phyloP scores from a whole-genome alignment of 345 rosid genomes.

The Alliaria petiolata region DNA sequence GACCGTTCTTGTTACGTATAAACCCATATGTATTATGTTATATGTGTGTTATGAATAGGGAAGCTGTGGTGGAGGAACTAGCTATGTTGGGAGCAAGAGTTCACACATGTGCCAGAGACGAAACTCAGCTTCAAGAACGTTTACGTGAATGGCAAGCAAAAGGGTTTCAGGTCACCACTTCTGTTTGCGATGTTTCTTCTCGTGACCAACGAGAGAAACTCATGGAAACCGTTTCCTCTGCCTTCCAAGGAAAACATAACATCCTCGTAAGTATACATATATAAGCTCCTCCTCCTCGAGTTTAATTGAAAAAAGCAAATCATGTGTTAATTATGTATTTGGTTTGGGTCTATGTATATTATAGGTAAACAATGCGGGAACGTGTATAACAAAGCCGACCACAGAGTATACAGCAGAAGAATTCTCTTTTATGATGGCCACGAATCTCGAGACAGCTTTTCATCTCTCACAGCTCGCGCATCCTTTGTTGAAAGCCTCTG shows the following conservation, averaged over 20 bases:
- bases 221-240: conserved; percentile 33
- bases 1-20: too few species aligned
- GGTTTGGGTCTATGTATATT: background rate
- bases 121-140: conserved; percentile 23
- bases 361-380: conserved; percentile 71
- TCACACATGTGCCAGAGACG: conserved; percentile 29
- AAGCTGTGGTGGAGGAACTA: conserved; percentile 34
- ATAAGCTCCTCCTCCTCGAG: too few species aligned
- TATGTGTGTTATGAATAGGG: background rate
- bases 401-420: conserved; percentile 48
- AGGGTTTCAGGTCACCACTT: conserved; percentile 20
- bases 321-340: too few species aligned
- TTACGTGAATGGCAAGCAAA: conserved; percentile 25
- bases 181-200: conserved; percentile 22
- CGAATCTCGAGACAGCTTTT: conserved; percentile 69
- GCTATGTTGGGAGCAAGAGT: conserved; percentile 22
- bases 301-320: too few species aligned
- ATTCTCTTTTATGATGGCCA: conserved; percentile 46
- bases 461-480: conserved; percentile 66
- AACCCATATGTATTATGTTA: too few species aligned
- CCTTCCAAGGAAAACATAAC: conserved; percentile 31
- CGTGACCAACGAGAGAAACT: conserved; percentile 15
- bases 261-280: conserved; percentile 31
- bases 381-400: conserved; percentile 50
- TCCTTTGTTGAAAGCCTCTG: conserved; percentile 61